Evolutionary conservation across 2,329 filamentous ascomycete species (phyloP).

Genomic region (Xylariaceae sp.): DNA sequence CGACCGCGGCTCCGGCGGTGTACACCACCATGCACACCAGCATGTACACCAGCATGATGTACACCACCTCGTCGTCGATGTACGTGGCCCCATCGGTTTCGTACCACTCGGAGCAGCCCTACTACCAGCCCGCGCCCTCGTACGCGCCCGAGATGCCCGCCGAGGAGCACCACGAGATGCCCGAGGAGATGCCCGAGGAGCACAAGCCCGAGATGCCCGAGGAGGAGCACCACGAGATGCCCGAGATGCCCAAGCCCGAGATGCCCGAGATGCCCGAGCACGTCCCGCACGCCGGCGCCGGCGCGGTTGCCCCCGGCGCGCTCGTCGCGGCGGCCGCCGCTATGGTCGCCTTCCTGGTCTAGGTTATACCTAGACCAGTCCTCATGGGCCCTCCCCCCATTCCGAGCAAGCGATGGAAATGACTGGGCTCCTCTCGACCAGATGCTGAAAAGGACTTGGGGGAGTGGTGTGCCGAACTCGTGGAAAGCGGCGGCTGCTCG

Average conservation of each 20-base stretch:
- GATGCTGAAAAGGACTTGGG: no score
- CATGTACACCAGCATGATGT: background rate
- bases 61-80: background rate
- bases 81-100: no score
- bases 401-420: no score
- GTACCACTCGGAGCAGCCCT: background rate
- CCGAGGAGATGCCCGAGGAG: background rate
- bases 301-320: background rate
- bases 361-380: no score
- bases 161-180: background rate
- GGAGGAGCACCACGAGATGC: constrained; percentile 1
- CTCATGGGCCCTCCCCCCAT: no score
- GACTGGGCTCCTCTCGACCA: no score
- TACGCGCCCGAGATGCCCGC: background rate
- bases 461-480: no score
- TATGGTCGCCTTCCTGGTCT: background rate
- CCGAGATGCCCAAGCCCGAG: no score
- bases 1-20: no score
- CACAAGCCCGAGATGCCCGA: background rate
- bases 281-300: background rate
- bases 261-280: no score
- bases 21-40: background rate
- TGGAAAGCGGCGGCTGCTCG: no score
- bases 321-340: background rate
- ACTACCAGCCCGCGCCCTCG: background rate